Base-by-base conservation (phyloP, 768 basidiomycete genomes). In the Boletus rufocinnamomeus region DNA sequence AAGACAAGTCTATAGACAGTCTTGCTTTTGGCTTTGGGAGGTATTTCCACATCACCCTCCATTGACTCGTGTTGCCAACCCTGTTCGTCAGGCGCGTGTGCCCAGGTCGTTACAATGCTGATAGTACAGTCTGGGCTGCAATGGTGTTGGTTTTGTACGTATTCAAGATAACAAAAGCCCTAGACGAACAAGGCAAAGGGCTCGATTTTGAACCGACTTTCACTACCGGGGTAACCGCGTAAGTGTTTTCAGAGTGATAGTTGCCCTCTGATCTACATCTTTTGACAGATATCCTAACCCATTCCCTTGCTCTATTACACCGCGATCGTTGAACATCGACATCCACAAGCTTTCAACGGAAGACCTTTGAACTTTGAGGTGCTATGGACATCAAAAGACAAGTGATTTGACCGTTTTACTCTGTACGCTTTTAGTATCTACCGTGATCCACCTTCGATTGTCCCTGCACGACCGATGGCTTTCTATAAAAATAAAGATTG, bases 81-180 rank as follows among this genome's bases (percentile, higher is more conserved):
- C 38, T 43, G 45, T 9, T 54, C 13, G 11, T 30, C 50, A 72
- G 69, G 40, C 62, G 71, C 4, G 37, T 66, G 17, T 77, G 75
- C 50, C 71, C 75, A 19, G 76, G 77, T 9, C 63, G 64, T 14
- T 59, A 71, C 52, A 25, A 63, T n/a, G 74, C 74, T 1, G 69
- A 72, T 17, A 55, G 48, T 32, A 66, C 64, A 4, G 28, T 75
- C n/a, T 79, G 71, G 73, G 62, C 59, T 27, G 57, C 61, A 17
- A 66, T 74, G 28, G 71, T 63, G 13, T 66, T 59, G 10, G 58
- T 73, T 34, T 55, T 78, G 34, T 57, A 63, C 2, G 59, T 59
- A 9, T 61, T 71, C 56, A 59, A 60, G 9, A 72, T 77, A n/a
- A 44, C 63, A 25, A 66, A 63, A 50, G 60, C 66, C 13, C 41